phyloP scores from a whole-genome alignment of 331 rosid genomes.

The Quercus lobata region DNA sequence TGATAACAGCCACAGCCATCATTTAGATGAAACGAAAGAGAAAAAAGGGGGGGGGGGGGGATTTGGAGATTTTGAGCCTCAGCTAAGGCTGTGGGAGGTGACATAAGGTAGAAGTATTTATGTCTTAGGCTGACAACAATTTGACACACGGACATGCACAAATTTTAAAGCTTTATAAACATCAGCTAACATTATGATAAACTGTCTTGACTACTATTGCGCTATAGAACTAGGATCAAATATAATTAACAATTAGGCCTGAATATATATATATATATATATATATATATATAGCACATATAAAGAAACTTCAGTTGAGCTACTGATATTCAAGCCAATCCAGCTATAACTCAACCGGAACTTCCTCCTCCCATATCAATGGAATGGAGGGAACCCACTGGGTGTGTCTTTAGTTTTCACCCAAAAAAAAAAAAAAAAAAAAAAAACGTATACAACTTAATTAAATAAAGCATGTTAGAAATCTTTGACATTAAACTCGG shows the following conservation, averaged over 20 bases:
- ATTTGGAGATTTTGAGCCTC: background rate
- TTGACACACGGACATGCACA: background rate
- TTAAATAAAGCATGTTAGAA: background rate
- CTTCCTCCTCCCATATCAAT: too few species aligned
- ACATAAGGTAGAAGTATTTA: too few species aligned
- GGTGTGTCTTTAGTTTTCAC: too few species aligned
- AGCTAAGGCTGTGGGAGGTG: background rate
- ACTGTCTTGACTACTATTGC: background rate
- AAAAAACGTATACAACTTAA: background rate
- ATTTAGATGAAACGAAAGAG: background rate
- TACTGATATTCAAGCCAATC: too few species aligned
- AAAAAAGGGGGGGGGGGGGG: background rate
- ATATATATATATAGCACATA: too few species aligned
- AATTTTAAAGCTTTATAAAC: background rate
- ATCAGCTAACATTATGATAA: background rate
- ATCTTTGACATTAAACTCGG: background rate
- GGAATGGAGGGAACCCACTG: too few species aligned
- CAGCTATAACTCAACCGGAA: too few species aligned
- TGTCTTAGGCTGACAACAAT: too few species aligned
- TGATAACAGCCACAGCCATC: background rate
- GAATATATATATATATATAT: too few species aligned
- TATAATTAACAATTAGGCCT: background rate
- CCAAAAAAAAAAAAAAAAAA: too few species aligned
- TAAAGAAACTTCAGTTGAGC: too few species aligned
- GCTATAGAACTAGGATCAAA: background rate